A percentile compares a stretch with the other conserved stretches of the same genome.
These are phyloP conservation scores for Geosmithia flava DNA, from an alignment of 2,329 filamentous ascomycete genomes.

Conservation along the genomic window DNA sequence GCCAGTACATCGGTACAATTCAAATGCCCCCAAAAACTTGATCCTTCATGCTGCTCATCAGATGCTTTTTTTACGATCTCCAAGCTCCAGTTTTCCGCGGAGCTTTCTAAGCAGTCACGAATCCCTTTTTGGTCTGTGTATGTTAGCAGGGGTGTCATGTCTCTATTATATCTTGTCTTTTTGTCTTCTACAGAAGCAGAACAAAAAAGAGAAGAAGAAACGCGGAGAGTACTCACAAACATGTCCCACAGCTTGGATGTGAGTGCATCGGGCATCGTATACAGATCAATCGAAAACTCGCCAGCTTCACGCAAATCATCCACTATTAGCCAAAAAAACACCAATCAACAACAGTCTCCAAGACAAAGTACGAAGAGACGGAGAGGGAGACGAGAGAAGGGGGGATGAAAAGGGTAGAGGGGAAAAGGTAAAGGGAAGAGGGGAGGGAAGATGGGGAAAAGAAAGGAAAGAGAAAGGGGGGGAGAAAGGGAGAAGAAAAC, in stretches of 20 bases:
- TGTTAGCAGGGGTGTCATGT: neutral
- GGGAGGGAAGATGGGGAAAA: slow-evolving; percentile 8
- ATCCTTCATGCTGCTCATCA: neutral
- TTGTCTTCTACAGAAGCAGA: too few relatives aligned
- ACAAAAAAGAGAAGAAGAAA: neutral
- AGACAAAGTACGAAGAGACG: too few relatives aligned
- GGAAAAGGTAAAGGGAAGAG: slow-evolving; percentile 5
- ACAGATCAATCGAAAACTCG: slow-evolving; percentile 96
- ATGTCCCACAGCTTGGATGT: slow-evolving; percentile 97
- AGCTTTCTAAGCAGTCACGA: neutral
- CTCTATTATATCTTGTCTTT: too few relatives aligned
- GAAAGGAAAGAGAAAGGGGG: slow-evolving; percentile 4
- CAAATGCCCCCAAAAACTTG: too few relatives aligned
- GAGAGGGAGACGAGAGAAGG: slow-evolving; percentile 5
- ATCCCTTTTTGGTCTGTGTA: neutral
- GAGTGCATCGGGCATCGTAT: slow-evolving; percentile 83
- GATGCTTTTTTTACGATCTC: neutral
- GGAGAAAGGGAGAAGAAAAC: slow-evolving; percentile 17
- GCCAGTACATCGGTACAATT: neutral
- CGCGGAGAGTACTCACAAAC: slow-evolving; percentile 26
- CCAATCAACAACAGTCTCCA: neutral
- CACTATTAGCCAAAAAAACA: slow-evolving; percentile 17
- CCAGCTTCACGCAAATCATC: slow-evolving; percentile 47
- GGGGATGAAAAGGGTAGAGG: slow-evolving; percentile 4
- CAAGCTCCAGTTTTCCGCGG: neutral